Evolutionary conservation across 176 grass and related monocot genomes (phyloP), one percentile per base, ranked within the genome.

Genomic region (Alloteropsis semialata): DNA sequence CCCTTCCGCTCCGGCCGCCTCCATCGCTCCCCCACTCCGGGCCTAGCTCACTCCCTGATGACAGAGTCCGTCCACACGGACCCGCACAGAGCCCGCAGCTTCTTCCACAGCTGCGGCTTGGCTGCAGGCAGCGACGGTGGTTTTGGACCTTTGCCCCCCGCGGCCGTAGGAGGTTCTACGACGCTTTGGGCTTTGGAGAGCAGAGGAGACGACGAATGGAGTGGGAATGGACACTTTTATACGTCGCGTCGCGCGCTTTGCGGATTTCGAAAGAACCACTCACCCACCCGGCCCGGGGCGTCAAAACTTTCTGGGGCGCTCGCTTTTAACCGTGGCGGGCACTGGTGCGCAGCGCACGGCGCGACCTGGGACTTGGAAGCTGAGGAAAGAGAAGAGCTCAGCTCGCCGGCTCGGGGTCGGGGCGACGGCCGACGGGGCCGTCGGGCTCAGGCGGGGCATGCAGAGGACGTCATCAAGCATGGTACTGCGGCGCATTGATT

Each of bases 1-100:
- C 70, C 90, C 90, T 17, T 75, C 85, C 8, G 28, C 82, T 39
- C 81, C 81, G 6, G 21, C 34, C 66, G 28, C 49, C 73, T 93
- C 91, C 90, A 56, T 56, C 10, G 91, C 90, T 50, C 3, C 79
- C 11, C 14, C 22, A 5, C 6, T n/a, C 19, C 14, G 1, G 2
- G 11, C 15, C 27, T 48, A 21, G 43, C 45, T 53, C 46, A 30
- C n/a, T 36, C 34, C 2, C 34, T 36, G 34, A n/a, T n/a, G n/a
- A n/a, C n/a, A n/a, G n/a, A n/a, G n/a, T n/a, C n/a, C n/a, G n/a
- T n/a, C n/a, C n/a, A n/a, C n/a, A n/a, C n/a, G n/a, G n/a, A n/a
- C n/a, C n/a, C n/a, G n/a, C 14, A 36, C 34, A 17, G 12, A 11
- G 0, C 64, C 18, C 65, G 13, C 68, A 22, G 45, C 16, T 75